Base-by-base conservation (phyloP, 2,329 filamentous ascomycete species). In the Fusarium sp. region DNA sequence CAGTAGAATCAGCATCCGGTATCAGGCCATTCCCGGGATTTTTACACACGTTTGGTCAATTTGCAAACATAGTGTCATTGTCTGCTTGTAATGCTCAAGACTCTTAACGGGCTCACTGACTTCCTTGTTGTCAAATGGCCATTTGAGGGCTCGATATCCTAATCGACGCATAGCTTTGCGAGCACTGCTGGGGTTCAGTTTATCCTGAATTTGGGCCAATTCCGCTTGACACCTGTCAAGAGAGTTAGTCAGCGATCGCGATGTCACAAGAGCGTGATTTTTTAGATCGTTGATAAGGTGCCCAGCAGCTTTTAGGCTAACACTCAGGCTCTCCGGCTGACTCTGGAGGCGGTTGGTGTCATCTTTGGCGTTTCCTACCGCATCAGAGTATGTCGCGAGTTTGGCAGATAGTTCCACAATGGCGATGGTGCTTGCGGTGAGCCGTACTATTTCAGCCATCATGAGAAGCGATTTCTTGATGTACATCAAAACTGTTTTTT, bases 51-150 rank as follows among this genome's bases (percentile, higher is more conserved):
- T 56, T 34, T 56, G 45, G 1, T 51, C 52, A 0, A 56, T 11
- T 9, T 56, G 45, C 0, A 56, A 3, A 4, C 17, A 42, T 1
- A 34, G 0, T 3, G 20, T 51, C 2, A 51, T 21, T 4, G 45
- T 26, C 21, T 42, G 26, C 6, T 51, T 51, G 34, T 51, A 56
- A 8, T 40, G 34, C n/a, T 56, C 52, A 6, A 56, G 20, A 3
- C 19, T 56, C 1, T 26, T 26, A 1, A 51, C 1, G 9, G 42
- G 17, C 1, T 4, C n/a, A 2, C 2, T 34, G 2, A 26, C 26
- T 9, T 56, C 26, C 6, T 51, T 51, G 7, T 36, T 32, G 6
- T 20, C 20, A 7, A 56, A 51, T 0, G 52, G 52, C 45, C 45
- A 56, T 2, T 42, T 56, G 3, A 56, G 20, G 14, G 52, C 52